Conservation (phyloP, 2,329 filamentous ascomycete genomes). For the Laburnicola sp. region DNA sequence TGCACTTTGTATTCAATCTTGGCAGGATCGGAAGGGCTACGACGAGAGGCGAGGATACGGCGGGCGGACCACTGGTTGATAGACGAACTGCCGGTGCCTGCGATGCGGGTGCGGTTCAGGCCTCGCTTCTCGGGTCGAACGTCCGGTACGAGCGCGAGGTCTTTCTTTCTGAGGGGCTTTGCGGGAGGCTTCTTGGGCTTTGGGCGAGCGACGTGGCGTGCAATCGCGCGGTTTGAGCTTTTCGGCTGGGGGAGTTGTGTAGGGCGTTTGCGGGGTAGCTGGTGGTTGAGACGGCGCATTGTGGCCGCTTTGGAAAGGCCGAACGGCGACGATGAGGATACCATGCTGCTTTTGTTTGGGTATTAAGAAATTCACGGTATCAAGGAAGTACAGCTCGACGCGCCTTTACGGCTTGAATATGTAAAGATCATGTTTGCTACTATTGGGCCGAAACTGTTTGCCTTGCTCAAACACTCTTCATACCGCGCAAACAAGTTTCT, state of each 20-base stretch:
- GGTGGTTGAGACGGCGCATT: slow-evolving; percentile 5
- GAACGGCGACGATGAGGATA: slow-evolving; percentile 1
- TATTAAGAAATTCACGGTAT: not conserved
- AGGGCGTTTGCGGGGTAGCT: slow-evolving; percentile 11
- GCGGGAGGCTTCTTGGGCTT: not conserved
- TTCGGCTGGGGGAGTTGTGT: not conserved
- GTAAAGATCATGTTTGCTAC: too few species aligned
- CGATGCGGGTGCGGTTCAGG: not conserved
- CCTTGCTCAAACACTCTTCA: too few species aligned
- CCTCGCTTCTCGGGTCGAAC: slow-evolving; percentile 3
- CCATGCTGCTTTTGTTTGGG: not conserved
- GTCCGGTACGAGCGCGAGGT: not conserved
- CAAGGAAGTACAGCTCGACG: not conserved
- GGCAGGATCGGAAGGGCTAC: not conserved
- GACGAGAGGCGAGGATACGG: slow-evolving; percentile 12
- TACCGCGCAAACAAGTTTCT: too few species aligned
- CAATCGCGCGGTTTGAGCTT: not conserved
- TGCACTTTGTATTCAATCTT: slow-evolving; percentile 14
- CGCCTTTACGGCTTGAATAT: not conserved
- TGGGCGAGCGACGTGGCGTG: not conserved
- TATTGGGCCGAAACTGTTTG: too few species aligned
- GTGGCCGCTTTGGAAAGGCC: slow-evolving; percentile 7
- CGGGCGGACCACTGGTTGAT: slow-evolving; percentile 8
- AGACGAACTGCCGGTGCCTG: not conserved
- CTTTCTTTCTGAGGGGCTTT: not conserved